Base-by-base conservation (phyloP, 2,329 filamentous ascomycete species). In the Epichloe coenophiala region DNA sequence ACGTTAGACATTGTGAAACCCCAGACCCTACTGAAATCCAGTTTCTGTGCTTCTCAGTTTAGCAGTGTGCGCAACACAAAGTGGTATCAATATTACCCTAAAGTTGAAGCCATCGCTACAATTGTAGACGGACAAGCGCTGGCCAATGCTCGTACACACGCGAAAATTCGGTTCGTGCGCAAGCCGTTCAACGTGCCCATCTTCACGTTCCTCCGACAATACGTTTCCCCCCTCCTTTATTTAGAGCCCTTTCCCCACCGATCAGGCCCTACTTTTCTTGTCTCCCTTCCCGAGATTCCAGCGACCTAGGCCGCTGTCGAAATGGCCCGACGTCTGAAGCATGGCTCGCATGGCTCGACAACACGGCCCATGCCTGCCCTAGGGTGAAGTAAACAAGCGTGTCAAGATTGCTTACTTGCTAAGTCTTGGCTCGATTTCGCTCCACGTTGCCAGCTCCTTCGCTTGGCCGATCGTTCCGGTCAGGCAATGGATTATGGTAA, bases 401-500 rank as follows among this genome's bases (percentile, higher is more conserved):
- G 33, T 41, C 21, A 42, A 5, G 7, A 27, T 17, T 45, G 38
- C 13, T 17, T 33, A 23, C 31, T 33, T 39, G 11, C 46, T 49
- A 61, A 40, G 55, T 43, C 45, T 50, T 45, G 17, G 51, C 42
- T 47, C 39, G 46, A 17, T 51, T 37, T 35, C 51, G 50, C 54
- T 54, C 51, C 37, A 51, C 48, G 38, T 54, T 55, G 17, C 54
- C 53, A 44, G 52, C 49, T 33, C 45, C 58, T 31, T 53, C 50
- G 12, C 48, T 47, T 9, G 49, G 35, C 31, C 50, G 43, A 8
- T 55, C 46, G 6, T 50, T 40, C 4, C 45, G 51, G 3, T 59
- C 56, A 21, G 53, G 54, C 9, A 52, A 54, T 35, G 56, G 52
- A n/a, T 59, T 52, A 15, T 59, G 54, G 45, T 61, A 55, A 15